A percentile compares a stretch with the other conserved stretches of the same genome.
These are phyloP conservation scores for Raphanus raphanistrum DNA, from an alignment of 345 rosid species.

Conservation along the genomic window DNA sequence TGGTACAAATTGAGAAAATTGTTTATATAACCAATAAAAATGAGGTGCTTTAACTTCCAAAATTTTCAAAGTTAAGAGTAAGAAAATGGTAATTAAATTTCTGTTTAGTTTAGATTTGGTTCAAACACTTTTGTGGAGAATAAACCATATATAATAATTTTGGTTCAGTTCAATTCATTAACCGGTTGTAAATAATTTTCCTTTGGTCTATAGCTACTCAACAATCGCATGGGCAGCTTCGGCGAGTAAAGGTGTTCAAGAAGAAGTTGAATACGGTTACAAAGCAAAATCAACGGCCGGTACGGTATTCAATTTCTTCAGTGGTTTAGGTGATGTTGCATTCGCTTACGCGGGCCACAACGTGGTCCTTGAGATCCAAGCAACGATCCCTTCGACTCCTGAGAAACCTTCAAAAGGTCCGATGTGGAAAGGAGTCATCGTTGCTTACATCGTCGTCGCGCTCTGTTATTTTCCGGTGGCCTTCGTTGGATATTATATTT, in stretches of 20 bases:
- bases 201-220: slow-evolving; percentile 50
- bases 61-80: background rate
- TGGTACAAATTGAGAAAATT: background rate
- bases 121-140: background rate
- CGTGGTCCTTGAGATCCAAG: slow-evolving; percentile 85
- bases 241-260: slow-evolving; percentile 55
- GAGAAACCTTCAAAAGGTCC: slow-evolving; percentile 87
- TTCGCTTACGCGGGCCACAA: slow-evolving; percentile 87
- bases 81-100: background rate
- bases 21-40: background rate
- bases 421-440: slow-evolving; percentile 79
- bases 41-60: background rate
- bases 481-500: slow-evolving; percentile 60
- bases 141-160: background rate
- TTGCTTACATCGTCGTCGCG: slow-evolving; percentile 72
- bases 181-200: slow-evolving; percentile 1
- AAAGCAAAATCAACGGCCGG: slow-evolving; percentile 47
- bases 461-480: slow-evolving; percentile 86
- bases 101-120: background rate
- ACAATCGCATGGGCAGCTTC: slow-evolving; percentile 83
- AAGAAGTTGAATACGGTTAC: slow-evolving; percentile 52
- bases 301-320: slow-evolving; percentile 64
- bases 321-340: slow-evolving; percentile 79
- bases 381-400: slow-evolving; percentile 82
- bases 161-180: background rate